These are phyloP conservation scores for Boletus rufocinnamomeus DNA, from an alignment of 768 basidiomycete genomes.

Conservation along the genomic window DNA sequence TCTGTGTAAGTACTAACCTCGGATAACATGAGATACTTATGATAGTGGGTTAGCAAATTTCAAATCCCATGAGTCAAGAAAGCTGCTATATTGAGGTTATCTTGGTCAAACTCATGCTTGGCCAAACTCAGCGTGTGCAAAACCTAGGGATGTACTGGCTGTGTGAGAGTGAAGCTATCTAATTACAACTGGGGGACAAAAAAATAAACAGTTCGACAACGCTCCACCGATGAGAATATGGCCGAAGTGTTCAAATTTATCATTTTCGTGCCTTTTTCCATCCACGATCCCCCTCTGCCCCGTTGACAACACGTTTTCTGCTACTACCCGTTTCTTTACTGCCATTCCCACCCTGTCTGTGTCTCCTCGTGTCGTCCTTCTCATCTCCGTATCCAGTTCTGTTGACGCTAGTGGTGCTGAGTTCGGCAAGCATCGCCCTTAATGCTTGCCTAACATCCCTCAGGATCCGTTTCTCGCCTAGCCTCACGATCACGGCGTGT, in stretches of 20 bases:
- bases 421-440: slow-evolving; percentile 6
- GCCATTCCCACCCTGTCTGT: neutral
- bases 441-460: slow-evolving; percentile 27
- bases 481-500: slow-evolving; percentile 69
- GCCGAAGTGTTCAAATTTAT: neutral
- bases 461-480: slow-evolving; percentile 80
- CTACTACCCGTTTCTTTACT: neutral
- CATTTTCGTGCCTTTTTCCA: slow-evolving; percentile 26
- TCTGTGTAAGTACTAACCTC: neutral
- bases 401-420: neutral
- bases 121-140: neutral
- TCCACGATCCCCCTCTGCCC: slow-evolving; percentile 7
- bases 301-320: slow-evolving; percentile 21
- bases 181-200: neutral
- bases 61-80: neutral
- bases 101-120: neutral
- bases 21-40: neutral
- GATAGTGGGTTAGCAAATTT: neutral
- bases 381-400: neutral
- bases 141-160: neutral
- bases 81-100: neutral
- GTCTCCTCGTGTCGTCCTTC: slow-evolving; percentile 5
- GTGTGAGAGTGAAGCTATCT: neutral
- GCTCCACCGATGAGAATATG: neutral
- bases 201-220: neutral